Percentiles rank a stretch among this genome's conserved stretches.
phyloP scores from a whole-genome alignment of 768 basidiomycete species.

The Auricularia sp. region DNA sequence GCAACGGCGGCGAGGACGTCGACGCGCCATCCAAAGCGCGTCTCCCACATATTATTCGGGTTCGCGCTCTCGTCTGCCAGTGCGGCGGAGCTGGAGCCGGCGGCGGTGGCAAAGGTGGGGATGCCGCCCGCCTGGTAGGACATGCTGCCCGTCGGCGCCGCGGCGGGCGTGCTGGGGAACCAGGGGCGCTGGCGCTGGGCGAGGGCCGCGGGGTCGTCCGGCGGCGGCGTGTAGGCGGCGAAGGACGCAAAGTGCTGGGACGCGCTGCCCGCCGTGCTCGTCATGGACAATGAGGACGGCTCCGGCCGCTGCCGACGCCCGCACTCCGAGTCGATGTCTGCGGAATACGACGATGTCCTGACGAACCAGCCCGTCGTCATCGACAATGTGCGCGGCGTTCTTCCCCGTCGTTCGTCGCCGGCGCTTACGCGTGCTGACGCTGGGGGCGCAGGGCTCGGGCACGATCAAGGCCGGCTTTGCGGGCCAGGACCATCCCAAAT shows the following conservation, averaged over 20 bases:
- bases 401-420: not conserved
- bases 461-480: conserved; percentile 99
- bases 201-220: conserved; percentile 37
- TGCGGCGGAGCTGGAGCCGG: conserved; percentile 15
- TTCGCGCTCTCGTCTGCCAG: conserved; percentile 32
- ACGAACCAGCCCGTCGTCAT: conserved; percentile 99
- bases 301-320: too few species aligned
- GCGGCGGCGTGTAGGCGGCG: conserved; percentile 33
- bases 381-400: conserved; percentile 67
- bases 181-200: conserved; percentile 33
- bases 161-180: conserved; percentile 33
- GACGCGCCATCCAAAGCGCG: conserved; percentile 53
- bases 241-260: conserved; percentile 2
- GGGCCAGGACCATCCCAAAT: conserved; percentile 97
- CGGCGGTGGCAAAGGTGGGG: conserved; percentile 43
- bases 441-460: conserved; percentile 69
- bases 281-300: not conserved
- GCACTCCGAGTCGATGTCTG: conserved; percentile 43
- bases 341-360: conserved; percentile 86
- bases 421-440: conserved; percentile 4
- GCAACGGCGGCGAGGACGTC: conserved; percentile 55
- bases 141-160: conserved; percentile 20
- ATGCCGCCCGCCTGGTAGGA: conserved; percentile 68
- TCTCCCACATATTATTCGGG: conserved; percentile 57
- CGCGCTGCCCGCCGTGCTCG: not conserved